Conservation (phyloP, 805 yeast genomes). For the Cyberlindnera subsufficiens region DNA sequence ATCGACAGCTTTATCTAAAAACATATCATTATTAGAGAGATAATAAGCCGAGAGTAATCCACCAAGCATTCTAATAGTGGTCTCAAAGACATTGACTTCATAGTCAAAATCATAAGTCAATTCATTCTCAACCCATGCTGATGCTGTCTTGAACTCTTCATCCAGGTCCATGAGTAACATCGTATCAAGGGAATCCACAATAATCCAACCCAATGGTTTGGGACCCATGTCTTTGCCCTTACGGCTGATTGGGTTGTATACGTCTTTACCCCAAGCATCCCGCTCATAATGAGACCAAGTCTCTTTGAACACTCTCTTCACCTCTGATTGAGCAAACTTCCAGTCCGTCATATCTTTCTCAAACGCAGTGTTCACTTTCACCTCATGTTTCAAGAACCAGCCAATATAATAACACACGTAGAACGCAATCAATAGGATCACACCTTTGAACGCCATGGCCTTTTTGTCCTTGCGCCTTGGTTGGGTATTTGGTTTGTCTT, state of each 20-base stretch:
- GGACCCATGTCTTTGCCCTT: constrained; percentile 71
- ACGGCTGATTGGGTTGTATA: constrained; percentile 62
- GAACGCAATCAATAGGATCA: constrained; percentile 33
- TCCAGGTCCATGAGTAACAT: constrained; percentile 61
- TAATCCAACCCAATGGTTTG: constrained; percentile 86
- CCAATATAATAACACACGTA: constrained; percentile 34
- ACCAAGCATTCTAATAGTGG: constrained; percentile 93
- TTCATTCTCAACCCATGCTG: constrained; percentile 68
- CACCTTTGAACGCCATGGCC: constrained; percentile 38
- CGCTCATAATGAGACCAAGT: constrained; percentile 73
- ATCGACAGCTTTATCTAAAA: constrained; percentile 71
- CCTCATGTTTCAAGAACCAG: constrained; percentile 16
- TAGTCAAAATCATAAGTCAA: constrained; percentile 67
- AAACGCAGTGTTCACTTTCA: constrained; percentile 3
- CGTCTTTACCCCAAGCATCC: constrained; percentile 83
- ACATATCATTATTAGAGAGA: constrained; percentile 61
- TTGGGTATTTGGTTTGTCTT: constrained; percentile 38
- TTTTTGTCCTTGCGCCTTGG: constrained; percentile 13
- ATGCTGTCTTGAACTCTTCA: constrained; percentile 58
- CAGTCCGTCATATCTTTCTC: constrained; percentile 27
- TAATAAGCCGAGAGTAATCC: constrained; percentile 84
- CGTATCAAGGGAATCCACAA: constrained; percentile 84
- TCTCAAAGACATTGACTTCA: constrained; percentile 80
- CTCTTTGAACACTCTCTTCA: constrained; percentile 61
- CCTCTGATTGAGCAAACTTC: constrained; percentile 42